Percentiles rank a stretch among this genome's conserved stretches.
phyloP scores from a whole-genome alignment of 805 yeast genomes.

The Spathaspora passalidarum region DNA sequence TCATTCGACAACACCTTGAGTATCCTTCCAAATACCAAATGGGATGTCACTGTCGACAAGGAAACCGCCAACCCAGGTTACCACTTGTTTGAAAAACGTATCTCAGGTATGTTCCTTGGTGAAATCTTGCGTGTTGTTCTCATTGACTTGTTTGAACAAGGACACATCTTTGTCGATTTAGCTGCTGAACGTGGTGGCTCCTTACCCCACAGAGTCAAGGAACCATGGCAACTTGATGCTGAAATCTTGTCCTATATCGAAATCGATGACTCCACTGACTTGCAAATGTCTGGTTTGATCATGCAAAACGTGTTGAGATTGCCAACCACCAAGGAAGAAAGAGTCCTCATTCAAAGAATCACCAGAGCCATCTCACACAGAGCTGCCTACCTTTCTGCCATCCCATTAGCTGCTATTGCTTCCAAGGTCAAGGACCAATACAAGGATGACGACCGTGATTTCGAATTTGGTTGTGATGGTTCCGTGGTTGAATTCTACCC shows the following conservation, averaged over 20 bases:
- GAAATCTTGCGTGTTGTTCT: slow-evolving; percentile 77
- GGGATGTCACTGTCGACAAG: slow-evolving; percentile 68
- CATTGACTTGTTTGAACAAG: slow-evolving; percentile 60
- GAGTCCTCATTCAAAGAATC: slow-evolving; percentile 65
- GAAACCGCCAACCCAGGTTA: slow-evolving; percentile 78
- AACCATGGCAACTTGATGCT: slow-evolving; percentile 76
- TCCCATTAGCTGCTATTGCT: slow-evolving; percentile 86
- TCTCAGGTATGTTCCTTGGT: slow-evolving; percentile 90
- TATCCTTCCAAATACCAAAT: slow-evolving; percentile 73
- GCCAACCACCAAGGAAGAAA: slow-evolving; percentile 69
- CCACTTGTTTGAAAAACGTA: slow-evolving; percentile 91
- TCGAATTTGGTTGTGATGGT: slow-evolving; percentile 95
- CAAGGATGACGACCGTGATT: slow-evolving; percentile 49
- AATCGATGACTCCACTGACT: slow-evolving; percentile 74
- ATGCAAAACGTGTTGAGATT: slow-evolving; percentile 64
- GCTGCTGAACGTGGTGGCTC: slow-evolving; percentile 35
- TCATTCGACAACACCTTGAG: slow-evolving; percentile 85
- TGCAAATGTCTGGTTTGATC: slow-evolving; percentile 67
- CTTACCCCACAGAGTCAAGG: slow-evolving; percentile 62
- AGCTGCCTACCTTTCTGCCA: slow-evolving; percentile 87
- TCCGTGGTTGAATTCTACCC: slow-evolving; percentile 93
- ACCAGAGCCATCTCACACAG: slow-evolving; percentile 81
- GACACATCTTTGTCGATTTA: slow-evolving; percentile 58
- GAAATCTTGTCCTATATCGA: slow-evolving; percentile 85
- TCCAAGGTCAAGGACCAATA: slow-evolving; percentile 62